Conservation (phyloP, 768 basidiomycete species). For the Auriscalpium orientale region DNA sequence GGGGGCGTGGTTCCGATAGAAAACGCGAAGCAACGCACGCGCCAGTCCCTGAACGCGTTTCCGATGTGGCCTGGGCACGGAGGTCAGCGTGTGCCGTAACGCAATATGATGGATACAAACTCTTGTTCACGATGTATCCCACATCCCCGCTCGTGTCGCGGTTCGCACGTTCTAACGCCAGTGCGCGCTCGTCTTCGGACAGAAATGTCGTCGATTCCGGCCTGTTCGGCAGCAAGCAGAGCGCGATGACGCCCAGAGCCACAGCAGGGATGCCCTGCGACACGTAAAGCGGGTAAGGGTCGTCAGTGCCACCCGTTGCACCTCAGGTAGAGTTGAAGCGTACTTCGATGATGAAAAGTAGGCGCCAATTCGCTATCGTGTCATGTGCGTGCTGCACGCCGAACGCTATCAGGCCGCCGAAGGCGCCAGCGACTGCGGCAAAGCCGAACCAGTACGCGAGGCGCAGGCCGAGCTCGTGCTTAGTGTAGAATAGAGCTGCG, state of each 20-base stretch:
- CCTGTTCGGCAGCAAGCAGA: conserved; percentile 56
- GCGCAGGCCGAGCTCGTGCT: conserved; percentile 62
- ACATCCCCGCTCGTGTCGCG: conserved; percentile 58
- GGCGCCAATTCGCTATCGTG: conserved; percentile 45
- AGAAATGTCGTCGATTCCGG: conserved; percentile 64
- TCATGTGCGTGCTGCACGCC: conserved; percentile 59
- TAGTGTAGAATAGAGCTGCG: conserved; percentile 72
- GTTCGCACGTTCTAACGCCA: conserved; percentile 63
- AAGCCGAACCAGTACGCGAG: conserved; percentile 82
- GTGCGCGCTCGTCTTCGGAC: conserved; percentile 39
- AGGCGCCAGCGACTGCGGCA: conserved; percentile 78
- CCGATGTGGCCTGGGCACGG: conserved; percentile 44
- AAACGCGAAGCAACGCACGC: conserved; percentile 29
- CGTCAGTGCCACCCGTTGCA: background rate
- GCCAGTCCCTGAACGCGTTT: conserved; percentile 67
- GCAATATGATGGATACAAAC: conserved; percentile 23
- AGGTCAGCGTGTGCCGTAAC: background rate
- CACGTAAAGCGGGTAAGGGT: too few relatives aligned
- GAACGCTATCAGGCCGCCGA: conserved; percentile 79
- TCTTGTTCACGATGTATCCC: conserved; percentile 57
- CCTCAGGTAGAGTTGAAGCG: background rate
- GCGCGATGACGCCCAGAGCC: conserved; percentile 48
- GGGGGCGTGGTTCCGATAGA: background rate
- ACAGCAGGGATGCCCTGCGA: conserved; percentile 60
- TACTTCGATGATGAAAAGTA: conserved; percentile 72